These are phyloP conservation scores for Catunica adiposa DNA, from an alignment of 2,329 filamentous ascomycete genomes.

Conservation along the genomic window DNA sequence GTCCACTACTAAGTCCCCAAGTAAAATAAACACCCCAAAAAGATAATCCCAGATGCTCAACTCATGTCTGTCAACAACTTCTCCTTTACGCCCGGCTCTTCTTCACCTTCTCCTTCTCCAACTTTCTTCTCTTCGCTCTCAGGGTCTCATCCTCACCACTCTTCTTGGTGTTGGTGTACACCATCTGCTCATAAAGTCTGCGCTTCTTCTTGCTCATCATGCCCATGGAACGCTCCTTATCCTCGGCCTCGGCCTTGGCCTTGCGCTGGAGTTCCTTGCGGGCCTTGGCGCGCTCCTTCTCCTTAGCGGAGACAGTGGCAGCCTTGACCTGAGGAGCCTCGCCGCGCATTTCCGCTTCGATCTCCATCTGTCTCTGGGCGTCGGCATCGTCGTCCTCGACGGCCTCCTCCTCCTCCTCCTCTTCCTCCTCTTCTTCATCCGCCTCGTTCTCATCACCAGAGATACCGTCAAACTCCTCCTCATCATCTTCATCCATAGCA, in stretches of 20 bases:
- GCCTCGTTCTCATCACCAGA: conserved; percentile 26
- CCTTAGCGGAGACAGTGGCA: conserved; percentile 28
- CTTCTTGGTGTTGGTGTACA: conserved; percentile 86
- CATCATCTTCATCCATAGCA: conserved; percentile 30
- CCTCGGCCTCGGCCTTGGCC: conserved; percentile 62
- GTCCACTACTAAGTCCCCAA: background rate
- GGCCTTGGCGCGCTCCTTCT: conserved; percentile 51
- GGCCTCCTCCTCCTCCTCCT: conserved; percentile 24
- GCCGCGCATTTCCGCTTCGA: conserved; percentile 81
- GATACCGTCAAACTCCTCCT: conserved; percentile 31
- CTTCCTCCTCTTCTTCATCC: conserved; percentile 32
- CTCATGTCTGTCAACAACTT: background rate
- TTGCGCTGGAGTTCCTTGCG: conserved; percentile 54
- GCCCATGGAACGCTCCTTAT: conserved; percentile 83
- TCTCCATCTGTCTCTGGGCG: conserved; percentile 58
- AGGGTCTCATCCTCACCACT: conserved; percentile 79
- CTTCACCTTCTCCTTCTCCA: conserved; percentile 45
- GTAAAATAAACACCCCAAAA: conserved; percentile 6
- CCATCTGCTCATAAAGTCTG: conserved; percentile 95
- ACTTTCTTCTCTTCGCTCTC: conserved; percentile 73
- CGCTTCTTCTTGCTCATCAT: conserved; percentile 98
- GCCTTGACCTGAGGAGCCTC: conserved; percentile 36
- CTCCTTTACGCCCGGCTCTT: background rate
- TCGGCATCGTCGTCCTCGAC: conserved; percentile 25
- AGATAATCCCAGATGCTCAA: too few relatives aligned